Base-by-base conservation (phyloP, 306 rosid genomes). In the Carpinus fangiana region DNA sequence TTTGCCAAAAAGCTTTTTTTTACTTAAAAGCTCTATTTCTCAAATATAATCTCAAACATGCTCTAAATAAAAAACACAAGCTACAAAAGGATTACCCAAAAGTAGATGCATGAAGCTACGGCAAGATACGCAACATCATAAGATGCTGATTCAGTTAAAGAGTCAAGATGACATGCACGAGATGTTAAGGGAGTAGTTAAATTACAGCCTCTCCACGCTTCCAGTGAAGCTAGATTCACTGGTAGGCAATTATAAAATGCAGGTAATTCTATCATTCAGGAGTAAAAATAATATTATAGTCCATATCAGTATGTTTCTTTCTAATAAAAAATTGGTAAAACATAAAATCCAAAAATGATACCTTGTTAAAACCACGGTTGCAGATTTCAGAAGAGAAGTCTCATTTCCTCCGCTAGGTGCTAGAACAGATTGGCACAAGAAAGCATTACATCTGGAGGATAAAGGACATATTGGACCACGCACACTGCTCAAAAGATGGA, bases 331-430 rank as follows among this genome's bases (percentile, higher is more conserved):
- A 12, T 7, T 62, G 45, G 6, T 13, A 13, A 12, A 14, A 28
- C 13, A 65, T 2, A 20, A 65, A 55, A 75, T 59, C 26, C 76
- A 41, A 71, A 51, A 47, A 76, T 57, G 50, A 57, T 38, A 91
- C 99, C 98, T 91, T 68, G 88, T 70, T 46, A 93, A 84, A 77
- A 91, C 73, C 50, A 84, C 78, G 79, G 94, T 55, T 67, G 99
- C 89, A 82, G 96, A 91, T 81, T 93, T 91, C 79, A 88, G 13
- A 61, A 84, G 72, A 21, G 96, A 82, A 76, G 79, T 71, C 80
- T 79, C 98, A 76, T 74, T 86, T 79, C 92, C 92, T 83, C 96
- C 97, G 50, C 96, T 84, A n/a, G 97, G 91, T 73, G 78, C 46
- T 51, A 96, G 80, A 81, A 81, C 88, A 83, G 96, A 90, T 62